These are phyloP conservation scores for Darksidea phi DNA, from an alignment of 495 filamentous ascomycete species.

Conservation along the genomic window DNA sequence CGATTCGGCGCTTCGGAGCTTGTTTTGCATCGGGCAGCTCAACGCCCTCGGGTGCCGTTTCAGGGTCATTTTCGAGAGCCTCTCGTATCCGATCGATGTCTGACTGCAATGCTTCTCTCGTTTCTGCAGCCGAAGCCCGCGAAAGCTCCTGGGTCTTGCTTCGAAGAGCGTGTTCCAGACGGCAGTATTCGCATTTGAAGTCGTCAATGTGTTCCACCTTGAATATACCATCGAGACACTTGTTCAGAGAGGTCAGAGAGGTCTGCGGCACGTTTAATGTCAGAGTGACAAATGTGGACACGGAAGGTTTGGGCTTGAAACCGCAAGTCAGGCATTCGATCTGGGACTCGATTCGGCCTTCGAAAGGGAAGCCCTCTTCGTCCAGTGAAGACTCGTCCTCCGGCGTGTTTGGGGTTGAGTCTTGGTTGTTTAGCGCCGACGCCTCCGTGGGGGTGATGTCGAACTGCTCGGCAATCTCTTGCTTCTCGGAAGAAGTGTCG, in stretches of 20 bases:
- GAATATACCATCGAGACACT: constrained; percentile 89
- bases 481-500: constrained; percentile 17
- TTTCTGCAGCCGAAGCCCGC: constrained; percentile 47
- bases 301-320: constrained; percentile 79
- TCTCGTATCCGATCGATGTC: constrained; percentile 57
- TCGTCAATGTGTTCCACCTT: constrained; percentile 96
- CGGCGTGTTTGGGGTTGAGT: background rate
- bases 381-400: constrained; percentile 18
- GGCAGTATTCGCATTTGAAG: constrained; percentile 90
- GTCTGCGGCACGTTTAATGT: constrained; percentile 88
- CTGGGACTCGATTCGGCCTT: constrained; percentile 83
- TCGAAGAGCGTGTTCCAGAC: constrained; percentile 73
- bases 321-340: constrained; percentile 88
- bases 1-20: constrained; percentile 79
- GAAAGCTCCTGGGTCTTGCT: constrained; percentile 49
- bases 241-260: constrained; percentile 61
- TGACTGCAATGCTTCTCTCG: constrained; percentile 54
- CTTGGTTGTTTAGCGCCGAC: background rate
- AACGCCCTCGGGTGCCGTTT: constrained; percentile 68
- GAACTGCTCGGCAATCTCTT: constrained; percentile 27
- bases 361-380: constrained; percentile 80
- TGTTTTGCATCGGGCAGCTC: constrained; percentile 68
- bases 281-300: constrained; percentile 84
- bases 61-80: constrained; percentile 74
- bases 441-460: constrained; percentile 9